phyloP scores from a whole-genome alignment of 163 green algal species.

The Chlorella variabilis region DNA sequence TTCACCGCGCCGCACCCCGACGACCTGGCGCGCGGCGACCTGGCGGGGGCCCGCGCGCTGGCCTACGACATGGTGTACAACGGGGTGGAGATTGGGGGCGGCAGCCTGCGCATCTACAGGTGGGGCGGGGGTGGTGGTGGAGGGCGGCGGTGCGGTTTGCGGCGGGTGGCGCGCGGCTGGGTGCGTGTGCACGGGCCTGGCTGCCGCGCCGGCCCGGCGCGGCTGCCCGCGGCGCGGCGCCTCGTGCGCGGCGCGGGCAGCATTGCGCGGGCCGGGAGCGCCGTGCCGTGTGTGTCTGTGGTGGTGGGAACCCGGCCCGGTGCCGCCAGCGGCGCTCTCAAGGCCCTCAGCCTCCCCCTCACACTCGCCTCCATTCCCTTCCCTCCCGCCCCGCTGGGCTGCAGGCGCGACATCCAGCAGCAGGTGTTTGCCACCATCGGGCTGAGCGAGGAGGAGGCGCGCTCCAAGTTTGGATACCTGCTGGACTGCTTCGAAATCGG shows the following conservation, averaged over 20 bases:
- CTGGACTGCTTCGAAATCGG: slow-evolving; percentile 92
- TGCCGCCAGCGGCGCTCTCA: too few species aligned
- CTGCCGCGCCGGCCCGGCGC: too few species aligned
- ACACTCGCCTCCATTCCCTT: too few species aligned
- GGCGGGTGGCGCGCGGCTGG: neutral
- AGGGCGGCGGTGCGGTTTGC: too few species aligned
- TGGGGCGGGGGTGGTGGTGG: neutral
- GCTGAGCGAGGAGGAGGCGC: slow-evolving; percentile 74
- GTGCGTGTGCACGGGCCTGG: too few species aligned
- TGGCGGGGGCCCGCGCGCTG: slow-evolving; percentile 72
- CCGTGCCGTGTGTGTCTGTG: too few species aligned
- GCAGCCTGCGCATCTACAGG: slow-evolving; percentile 94
- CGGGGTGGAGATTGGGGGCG: slow-evolving; percentile 95
- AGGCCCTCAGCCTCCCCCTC: too few species aligned
- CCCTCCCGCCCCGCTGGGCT: neutral
- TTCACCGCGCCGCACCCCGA: slow-evolving; percentile 94
- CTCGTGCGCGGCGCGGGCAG: too few species aligned
- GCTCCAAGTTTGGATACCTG: slow-evolving; percentile 97
- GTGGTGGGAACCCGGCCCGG: too few species aligned
- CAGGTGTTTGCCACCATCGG: slow-evolving; percentile 94
- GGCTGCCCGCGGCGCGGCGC: too few species aligned
- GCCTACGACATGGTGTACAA: slow-evolving; percentile 99
- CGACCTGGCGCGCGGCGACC: slow-evolving; percentile 65
- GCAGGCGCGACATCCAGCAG: slow-evolving; percentile 88
- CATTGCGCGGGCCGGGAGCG: too few species aligned